These are phyloP conservation scores for Acer yangbiense DNA, from an alignment of 345 rosid species.

Conservation along the genomic window DNA sequence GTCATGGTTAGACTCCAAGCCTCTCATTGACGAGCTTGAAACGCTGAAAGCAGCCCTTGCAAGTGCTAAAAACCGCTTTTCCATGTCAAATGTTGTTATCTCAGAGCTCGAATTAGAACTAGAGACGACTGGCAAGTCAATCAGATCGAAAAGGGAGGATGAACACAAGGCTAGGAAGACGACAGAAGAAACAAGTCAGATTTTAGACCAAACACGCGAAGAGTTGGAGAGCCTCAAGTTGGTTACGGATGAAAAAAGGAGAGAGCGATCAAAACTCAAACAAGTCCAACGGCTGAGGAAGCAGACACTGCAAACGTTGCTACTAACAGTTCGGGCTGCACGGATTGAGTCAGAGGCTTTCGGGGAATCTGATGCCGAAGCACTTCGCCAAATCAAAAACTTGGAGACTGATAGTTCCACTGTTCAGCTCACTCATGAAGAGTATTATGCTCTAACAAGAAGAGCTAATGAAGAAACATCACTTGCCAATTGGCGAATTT, in stretches of 20 bases:
- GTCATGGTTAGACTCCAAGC: conserved; percentile 62
- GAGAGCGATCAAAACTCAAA: conserved; percentile 35
- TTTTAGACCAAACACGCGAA: conserved; percentile 23
- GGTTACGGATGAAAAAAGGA: conserved; percentile 29
- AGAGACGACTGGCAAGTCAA: conserved; percentile 17
- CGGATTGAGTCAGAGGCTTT: conserved; percentile 49
- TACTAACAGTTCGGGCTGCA: conserved; percentile 38
- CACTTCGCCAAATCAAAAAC: conserved; percentile 18
- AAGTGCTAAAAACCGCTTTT: conserved; percentile 34
- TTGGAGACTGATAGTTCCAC: conserved; percentile 23
- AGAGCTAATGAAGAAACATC: conserved; percentile 48
- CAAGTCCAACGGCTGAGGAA: conserved; percentile 40
- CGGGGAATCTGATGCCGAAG: conserved; percentile 36
- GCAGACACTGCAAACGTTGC: conserved; percentile 45
- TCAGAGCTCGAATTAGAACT: conserved; percentile 45
- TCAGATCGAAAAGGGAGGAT: conserved; percentile 32
- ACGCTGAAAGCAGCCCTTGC: conserved; percentile 38
- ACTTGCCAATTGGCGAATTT: conserved; percentile 46
- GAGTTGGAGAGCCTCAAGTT: conserved; percentile 31
- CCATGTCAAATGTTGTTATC: conserved; percentile 32
- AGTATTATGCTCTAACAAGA: conserved; percentile 36
- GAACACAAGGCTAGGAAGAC: conserved; percentile 30
- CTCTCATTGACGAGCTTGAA: conserved; percentile 58
- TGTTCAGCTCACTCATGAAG: conserved; percentile 36
- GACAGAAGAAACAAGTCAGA: conserved; percentile 24